Conservation (phyloP, 2,329 filamentous ascomycete genomes). For the Pseudocercospora fuligena region DNA sequence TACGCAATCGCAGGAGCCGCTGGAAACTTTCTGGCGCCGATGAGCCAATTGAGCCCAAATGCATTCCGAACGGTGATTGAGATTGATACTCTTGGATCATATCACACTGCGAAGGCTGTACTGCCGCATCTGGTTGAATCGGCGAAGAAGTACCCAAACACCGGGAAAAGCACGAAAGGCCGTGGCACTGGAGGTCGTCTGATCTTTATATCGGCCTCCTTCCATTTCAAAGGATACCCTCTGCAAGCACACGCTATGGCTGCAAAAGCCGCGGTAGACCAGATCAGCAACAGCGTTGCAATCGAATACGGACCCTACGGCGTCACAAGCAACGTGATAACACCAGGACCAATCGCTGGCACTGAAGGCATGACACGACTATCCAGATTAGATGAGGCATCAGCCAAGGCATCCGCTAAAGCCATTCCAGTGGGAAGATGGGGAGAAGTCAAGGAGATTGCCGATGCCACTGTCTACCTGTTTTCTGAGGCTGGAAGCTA, state of each 20-base stretch:
- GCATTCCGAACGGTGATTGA: constrained; percentile 96
- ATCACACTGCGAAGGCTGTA: constrained; percentile 92
- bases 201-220: constrained; percentile 85
- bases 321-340: constrained; percentile 84
- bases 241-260: constrained; percentile 89
- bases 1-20: constrained; percentile 94
- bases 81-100: constrained; percentile 92
- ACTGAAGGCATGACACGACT: constrained; percentile 69
- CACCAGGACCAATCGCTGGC: constrained; percentile 81
- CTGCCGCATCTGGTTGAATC: constrained; percentile 80
- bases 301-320: constrained; percentile 90
- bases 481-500: constrained; percentile 86
- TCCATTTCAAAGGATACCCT: constrained; percentile 86
- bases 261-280: constrained; percentile 89
- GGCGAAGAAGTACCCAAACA: constrained; percentile 65
- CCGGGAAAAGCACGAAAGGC: constrained; percentile 52
- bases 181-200: constrained; percentile 74
- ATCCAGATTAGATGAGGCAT: constrained; percentile 40
- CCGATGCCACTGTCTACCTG: constrained; percentile 87
- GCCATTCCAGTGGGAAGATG: constrained; percentile 74
- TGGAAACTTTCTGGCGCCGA: constrained; percentile 90
- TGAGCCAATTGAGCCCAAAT: constrained; percentile 80
- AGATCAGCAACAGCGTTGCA: constrained; percentile 76
- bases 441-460: constrained; percentile 84
- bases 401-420: constrained; percentile 38